Evolutionary conservation across 352 stramenopile genomes (phyloP), one percentile per base, ranked within the genome.

Genomic region (Salisapilia sapeloensis): DNA sequence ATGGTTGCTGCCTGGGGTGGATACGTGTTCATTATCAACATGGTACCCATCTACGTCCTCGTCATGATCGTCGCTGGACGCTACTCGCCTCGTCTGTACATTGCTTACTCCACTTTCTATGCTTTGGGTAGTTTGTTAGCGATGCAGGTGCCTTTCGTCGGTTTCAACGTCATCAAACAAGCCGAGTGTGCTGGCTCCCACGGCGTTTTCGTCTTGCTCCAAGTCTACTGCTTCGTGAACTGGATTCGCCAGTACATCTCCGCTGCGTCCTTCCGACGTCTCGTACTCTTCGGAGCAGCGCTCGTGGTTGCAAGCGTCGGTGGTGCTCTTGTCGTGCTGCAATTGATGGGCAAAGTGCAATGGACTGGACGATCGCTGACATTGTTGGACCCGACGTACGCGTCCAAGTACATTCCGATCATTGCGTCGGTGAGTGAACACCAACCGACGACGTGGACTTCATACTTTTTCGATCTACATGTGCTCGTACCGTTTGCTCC

Each of bases 21-120:
- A 22, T 98, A 97, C 62, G 84, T 98, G 12, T 99, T 99, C 62
- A 97, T 99, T 38, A 87, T 99, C 56, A 99, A 99, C 66, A 84
- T 99, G 48, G 90, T 99, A 40, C 92, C 89, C 22, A 90, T 96
- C 35, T 95, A 98, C 66, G 89, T 95, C 23, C 53, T 95, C 9
- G 53, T 84, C 26, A 79, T 99, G 48, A 64, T 99, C 17, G 53
- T 98, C 22, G 54, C 92, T 7, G 91, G 92, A 16, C 67, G 92
- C 25, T 94, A 95, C 53, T 90, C 84, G n/a, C 74, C 67, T 26
- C 81, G 92, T 17, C 48, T 99, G 6, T 96, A 99, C 72, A 79
- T 86, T 33, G 84, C 94, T 6, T 99, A 99, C 63, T 96, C 74
- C 28, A 82, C 74, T 23, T 99, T 98, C 62, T 99, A 97, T 56